Evolutionary conservation across 441 rosid species (phyloP).

Genomic region (Jatropha podagrica): DNA sequence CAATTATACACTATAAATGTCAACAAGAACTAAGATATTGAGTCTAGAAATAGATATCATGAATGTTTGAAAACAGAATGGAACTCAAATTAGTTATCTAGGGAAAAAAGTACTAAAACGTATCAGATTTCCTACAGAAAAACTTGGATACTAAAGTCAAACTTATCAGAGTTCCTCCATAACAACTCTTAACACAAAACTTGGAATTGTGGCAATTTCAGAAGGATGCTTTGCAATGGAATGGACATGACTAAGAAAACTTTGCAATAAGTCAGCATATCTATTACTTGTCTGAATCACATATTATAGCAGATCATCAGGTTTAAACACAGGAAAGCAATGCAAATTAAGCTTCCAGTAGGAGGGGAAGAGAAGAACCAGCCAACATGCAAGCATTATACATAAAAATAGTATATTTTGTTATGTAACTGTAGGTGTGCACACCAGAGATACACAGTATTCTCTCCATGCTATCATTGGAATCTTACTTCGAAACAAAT

Average conservation of each 20-base stretch:
- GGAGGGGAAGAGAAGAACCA: not conserved
- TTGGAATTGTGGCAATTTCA: not conserved
- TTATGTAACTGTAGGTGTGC: not conserved
- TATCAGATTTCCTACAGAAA: not conserved
- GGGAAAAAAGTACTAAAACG: not conserved
- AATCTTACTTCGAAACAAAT: constrained; percentile 5
- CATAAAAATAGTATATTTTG: not conserved
- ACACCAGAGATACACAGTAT: not conserved
- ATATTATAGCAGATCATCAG: not conserved
- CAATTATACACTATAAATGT: constrained; percentile 7
- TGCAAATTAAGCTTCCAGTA: not conserved
- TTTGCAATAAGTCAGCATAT: not conserved
- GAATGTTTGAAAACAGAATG: not conserved
- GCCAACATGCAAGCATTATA: not conserved
- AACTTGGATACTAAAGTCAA: not conserved
- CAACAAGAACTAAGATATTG: not conserved
- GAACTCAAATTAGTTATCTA: not conserved
- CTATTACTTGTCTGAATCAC: not conserved
- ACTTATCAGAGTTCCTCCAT: not conserved
- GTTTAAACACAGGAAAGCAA: not conserved
- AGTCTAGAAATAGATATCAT: not conserved
- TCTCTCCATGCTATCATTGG: not conserved
- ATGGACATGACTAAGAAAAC: not conserved
- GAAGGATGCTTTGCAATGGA: not conserved
- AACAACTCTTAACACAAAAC: not conserved